A percentile compares a stretch with the other conserved stretches of the same genome.
phyloP scores from a whole-genome alignment of 805 yeast genomes.

The Candida ortonii region DNA sequence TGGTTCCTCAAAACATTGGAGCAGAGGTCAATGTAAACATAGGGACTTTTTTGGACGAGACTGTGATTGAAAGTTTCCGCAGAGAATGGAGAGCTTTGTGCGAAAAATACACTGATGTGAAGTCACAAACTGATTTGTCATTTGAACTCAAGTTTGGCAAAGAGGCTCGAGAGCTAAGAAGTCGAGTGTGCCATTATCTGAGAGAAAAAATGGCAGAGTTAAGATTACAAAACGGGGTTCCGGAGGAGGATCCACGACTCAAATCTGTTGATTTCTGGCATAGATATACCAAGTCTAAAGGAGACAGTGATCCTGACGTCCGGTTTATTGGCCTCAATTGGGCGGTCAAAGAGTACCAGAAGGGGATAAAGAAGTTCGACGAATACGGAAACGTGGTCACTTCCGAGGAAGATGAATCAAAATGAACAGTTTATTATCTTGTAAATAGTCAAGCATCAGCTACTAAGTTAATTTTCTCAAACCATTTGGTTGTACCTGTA shows the following conservation, averaged over 20 bases:
- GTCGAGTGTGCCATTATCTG: conserved; percentile 64
- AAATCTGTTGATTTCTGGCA: conserved; percentile 74
- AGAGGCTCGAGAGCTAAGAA: conserved; percentile 64
- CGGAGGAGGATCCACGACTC: conserved; percentile 67
- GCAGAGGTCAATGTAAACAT: conserved; percentile 64
- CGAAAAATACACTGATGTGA: conserved; percentile 47
- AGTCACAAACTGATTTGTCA: conserved; percentile 56
- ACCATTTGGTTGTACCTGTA: no score
- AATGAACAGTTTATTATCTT: no score
- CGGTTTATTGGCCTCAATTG: conserved; percentile 76
- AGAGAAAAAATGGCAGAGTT: conserved; percentile 57
- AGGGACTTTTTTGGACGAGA: conserved; percentile 69
- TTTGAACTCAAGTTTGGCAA: conserved; percentile 60
- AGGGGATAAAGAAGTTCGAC: conserved; percentile 32
- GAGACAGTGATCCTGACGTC: conserved; percentile 64
- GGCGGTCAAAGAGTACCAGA: conserved; percentile 74
- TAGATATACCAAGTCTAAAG: conserved; percentile 59
- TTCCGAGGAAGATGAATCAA: no score
- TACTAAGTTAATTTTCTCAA: no score
- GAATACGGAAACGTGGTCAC: conserved; percentile 32
- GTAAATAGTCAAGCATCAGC: no score
- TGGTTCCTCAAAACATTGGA: conserved; percentile 62
- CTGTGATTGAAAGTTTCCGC: conserved; percentile 57
- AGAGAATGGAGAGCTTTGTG: conserved; percentile 67
- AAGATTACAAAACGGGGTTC: conserved; percentile 41